phyloP scores from a whole-genome alignment of 1,284 basidiomycete genomes.

The Ceratobasidium sp. region DNA sequence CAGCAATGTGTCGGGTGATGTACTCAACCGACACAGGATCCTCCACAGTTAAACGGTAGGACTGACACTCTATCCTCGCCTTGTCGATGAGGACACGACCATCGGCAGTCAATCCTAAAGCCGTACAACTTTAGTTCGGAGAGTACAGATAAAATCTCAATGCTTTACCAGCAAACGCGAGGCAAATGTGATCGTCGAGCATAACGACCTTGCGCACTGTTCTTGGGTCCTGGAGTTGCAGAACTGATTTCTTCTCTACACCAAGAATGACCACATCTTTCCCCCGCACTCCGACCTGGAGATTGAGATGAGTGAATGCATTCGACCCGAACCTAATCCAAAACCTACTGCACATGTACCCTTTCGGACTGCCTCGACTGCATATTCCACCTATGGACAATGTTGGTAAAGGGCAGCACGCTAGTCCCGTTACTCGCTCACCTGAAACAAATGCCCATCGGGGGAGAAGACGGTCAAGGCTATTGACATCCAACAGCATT shows the following conservation, averaged over 20 bases:
- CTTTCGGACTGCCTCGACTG: conserved; percentile 93
- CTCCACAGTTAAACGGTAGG: conserved; percentile 95
- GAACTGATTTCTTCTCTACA: conserved; percentile 98
- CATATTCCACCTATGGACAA: conserved; percentile 89
- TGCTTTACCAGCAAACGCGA: conserved; percentile 91
- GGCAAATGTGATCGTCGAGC: conserved; percentile 97
- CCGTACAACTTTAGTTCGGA: background rate
- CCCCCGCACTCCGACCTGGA: conserved; percentile 92
- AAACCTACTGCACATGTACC: conserved; percentile 92
- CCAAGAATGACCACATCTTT: conserved; percentile 95
- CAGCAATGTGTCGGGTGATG: conserved; percentile 96
- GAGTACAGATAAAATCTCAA: background rate
- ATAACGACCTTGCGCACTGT: conserved; percentile 98
- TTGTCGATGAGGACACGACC: conserved; percentile 98
- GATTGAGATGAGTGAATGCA: conserved; percentile 22
- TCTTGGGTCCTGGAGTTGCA: conserved; percentile 97
- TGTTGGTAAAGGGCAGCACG: conserved; percentile 39
- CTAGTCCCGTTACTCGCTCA: conserved; percentile 50
- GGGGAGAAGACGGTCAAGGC: conserved; percentile 95
- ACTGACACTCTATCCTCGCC: conserved; percentile 97
- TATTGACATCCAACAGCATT: conserved; percentile 47
- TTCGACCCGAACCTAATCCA: background rate
- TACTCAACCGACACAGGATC: conserved; percentile 99
- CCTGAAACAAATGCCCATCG: conserved; percentile 93
- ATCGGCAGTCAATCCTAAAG: conserved; percentile 91